Evolutionary conservation across 345 rosid genomes (phyloP).

Genomic region (Camelina hispida): DNA sequence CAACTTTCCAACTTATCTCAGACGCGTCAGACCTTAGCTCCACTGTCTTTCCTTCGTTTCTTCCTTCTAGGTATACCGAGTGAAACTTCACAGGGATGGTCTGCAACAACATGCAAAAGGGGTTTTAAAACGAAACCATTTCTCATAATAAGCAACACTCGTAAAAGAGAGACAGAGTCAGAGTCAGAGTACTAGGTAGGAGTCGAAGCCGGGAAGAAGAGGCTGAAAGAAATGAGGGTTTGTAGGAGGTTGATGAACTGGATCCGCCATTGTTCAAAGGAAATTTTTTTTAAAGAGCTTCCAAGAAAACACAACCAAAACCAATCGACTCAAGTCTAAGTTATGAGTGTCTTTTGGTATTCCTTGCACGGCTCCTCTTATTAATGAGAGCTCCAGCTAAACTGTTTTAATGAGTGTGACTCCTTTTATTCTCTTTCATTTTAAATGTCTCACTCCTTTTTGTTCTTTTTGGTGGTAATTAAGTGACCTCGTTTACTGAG

Average conservation of each 20-base stretch:
- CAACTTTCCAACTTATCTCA: slow-evolving; percentile 10
- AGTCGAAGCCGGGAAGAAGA: slow-evolving; percentile 27
- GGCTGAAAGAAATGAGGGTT: slow-evolving; percentile 33
- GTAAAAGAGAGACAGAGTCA: not conserved
- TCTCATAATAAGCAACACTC: not conserved
- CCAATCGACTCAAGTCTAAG: not conserved
- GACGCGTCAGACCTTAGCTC: slow-evolving; percentile 12
- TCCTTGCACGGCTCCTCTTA: not conserved
- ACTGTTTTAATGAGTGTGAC: not conserved
- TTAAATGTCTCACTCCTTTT: not conserved
- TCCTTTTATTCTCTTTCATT: not conserved
- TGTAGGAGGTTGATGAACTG: not conserved
- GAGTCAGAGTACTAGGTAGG: no score
- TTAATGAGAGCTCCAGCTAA: not conserved
- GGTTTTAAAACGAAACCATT: slow-evolving; percentile 16
- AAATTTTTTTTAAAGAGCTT: not conserved
- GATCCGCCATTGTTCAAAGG: slow-evolving; percentile 3
- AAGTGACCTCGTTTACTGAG: no score
- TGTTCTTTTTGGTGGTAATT: no score
- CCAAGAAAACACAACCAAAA: not conserved
- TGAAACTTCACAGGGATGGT: slow-evolving; percentile 15
- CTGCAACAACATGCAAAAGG: slow-evolving; percentile 27
- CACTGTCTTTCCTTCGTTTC: not conserved
- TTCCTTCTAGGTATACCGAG: not conserved
- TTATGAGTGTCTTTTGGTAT: not conserved